Base-by-base conservation (phyloP, 2,329 filamentous ascomycete genomes). In the Colletotrichum sp. region DNA sequence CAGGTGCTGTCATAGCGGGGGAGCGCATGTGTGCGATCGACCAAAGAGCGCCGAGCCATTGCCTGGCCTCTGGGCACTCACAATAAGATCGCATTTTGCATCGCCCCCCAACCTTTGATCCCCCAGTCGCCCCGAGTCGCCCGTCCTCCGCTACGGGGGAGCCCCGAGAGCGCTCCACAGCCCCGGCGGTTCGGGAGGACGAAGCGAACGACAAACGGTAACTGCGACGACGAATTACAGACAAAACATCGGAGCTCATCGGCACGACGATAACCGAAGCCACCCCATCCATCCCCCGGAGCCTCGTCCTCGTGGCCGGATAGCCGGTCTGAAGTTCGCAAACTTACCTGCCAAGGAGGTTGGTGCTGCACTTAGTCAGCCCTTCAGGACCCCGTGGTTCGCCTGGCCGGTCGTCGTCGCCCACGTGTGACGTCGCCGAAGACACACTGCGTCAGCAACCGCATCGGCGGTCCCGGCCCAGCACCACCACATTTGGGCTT, bases 361-460 rank as follows among this genome's bases (percentile, higher is more conserved):
- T 24, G 18, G 32, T 18, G 36, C 21, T n/a, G 26, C 15, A 70
- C 43, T 75, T 68, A 73, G 73, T 75, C 64, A 75, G 73, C 60
- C 60, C 71, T 26, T 32, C 43, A 52, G 18, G n/a, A 70, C 59
- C 57, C 39, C 39, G 39, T 64, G 59, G 28, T 65, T 68, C 67
- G 72, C 73, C 39, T 34, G 70, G 26, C 39, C 64, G 24, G 73
- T 39, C n/a, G 63, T 72, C 55, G 48, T 63, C 55, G 64, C 43
- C 64, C 70, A 68, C 73, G 73, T 75, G 73, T 73, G 73, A 75
- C 70, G 64, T 75, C 48, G 70, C 70, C 73, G 73, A 68, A 67
- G 72, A 60, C 52, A 34, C 64, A 75, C 73, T 34, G 73, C 73
- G 70, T 75, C 70, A 75, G 73, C 72, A 75, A 61, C 73, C 57